A percentile compares a stretch with the other conserved stretches of the same genome.
phyloP scores from a whole-genome alignment of 1,139 yeast genomes.

The Spathaspora jeffriesii region DNA sequence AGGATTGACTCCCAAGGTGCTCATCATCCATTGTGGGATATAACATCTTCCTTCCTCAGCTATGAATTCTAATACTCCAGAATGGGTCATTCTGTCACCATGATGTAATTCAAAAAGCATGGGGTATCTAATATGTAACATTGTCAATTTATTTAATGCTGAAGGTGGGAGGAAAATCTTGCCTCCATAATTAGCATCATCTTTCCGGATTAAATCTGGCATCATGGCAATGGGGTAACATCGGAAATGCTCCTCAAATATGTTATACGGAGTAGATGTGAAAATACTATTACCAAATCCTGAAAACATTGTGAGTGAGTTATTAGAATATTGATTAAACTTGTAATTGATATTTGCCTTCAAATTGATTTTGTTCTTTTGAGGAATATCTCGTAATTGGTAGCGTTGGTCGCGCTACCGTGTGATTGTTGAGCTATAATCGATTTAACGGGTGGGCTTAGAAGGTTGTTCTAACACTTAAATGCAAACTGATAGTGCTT shows the following conservation, averaged over 20 bases:
- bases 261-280: conserved; percentile 33
- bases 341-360: conserved; percentile 6
- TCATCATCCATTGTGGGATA: conserved; percentile 97
- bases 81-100: conserved; percentile 67
- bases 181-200: conserved; percentile 93
- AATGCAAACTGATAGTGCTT: too few species aligned
- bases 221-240: conserved; percentile 92
- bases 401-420: too few species aligned
- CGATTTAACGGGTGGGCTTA: too few species aligned
- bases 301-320: too few species aligned
- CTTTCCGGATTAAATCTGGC: conserved; percentile 78
- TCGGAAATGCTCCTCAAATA: conserved; percentile 80
- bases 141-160: conserved; percentile 83
- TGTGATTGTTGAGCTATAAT: too few species aligned
- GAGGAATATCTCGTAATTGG: background rate
- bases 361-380: background rate
- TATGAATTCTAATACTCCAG: conserved; percentile 94
- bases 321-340: too few species aligned
- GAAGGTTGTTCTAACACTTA: too few species aligned
- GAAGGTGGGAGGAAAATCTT: conserved; percentile 94
- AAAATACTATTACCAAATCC: conserved; percentile 45
- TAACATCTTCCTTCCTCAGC: conserved; percentile 98
- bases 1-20: conserved; percentile 66
- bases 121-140: conserved; percentile 88
- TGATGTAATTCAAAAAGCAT: conserved; percentile 86